Percentiles rank a stretch among this genome's conserved stretches.
phyloP scores from a whole-genome alignment of 179 eudicot genomes.

The Pouteria campechiana region DNA sequence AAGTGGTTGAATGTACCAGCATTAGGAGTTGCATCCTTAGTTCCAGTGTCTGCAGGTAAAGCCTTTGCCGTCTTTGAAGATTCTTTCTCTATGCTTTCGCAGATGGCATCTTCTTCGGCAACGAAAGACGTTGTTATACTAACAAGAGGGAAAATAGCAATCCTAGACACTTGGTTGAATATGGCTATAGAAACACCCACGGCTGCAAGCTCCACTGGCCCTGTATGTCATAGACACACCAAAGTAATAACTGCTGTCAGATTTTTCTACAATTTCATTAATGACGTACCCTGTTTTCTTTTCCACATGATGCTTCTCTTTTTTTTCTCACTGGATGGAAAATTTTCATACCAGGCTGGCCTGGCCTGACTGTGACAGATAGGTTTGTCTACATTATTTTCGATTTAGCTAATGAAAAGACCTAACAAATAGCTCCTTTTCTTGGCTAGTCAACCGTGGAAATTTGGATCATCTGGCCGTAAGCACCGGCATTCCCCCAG shows the following conservation, averaged over 20 bases:
- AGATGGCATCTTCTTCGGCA: constrained; percentile 56
- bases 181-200: constrained; percentile 65
- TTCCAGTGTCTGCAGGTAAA: too few species aligned
- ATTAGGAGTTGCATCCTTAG: too few species aligned
- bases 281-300: neutral
- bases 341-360: neutral
- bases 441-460: too few species aligned
- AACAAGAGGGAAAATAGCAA: constrained; percentile 63
- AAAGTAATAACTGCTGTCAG: neutral
- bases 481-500: too few species aligned
- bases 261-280: neutral
- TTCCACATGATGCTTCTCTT: neutral
- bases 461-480: too few species aligned
- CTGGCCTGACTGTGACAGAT: neutral
- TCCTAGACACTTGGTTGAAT: constrained; percentile 64
- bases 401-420: neutral
- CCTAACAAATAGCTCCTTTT: too few species aligned
- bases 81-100: neutral
- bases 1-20: neutral
- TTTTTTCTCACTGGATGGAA: neutral
- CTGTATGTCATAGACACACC: constrained; percentile 8
- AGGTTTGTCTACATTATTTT: neutral
- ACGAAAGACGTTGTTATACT: constrained; percentile 67
- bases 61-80: too few species aligned
- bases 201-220: constrained; percentile 64